A percentile compares a stretch with the other conserved stretches of the same genome.
Conservation (phyloP, 805 yeast genomes). For the Maudiozyma pseudohumilis region DNA sequence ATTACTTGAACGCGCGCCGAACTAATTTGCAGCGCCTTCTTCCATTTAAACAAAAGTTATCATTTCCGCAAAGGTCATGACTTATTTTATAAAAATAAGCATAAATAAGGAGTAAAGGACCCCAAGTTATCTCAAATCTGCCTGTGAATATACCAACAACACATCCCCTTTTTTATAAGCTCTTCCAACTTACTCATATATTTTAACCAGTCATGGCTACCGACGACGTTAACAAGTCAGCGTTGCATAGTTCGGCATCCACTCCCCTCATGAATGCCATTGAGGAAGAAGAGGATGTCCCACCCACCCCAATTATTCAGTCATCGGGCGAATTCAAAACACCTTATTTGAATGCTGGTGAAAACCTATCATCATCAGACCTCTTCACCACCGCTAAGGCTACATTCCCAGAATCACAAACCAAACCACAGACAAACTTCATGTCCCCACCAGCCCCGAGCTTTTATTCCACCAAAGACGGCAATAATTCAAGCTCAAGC, state of each 20-base stretch:
- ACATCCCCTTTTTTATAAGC: too few species aligned
- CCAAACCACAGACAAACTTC: constrained; percentile 9
- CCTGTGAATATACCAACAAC: too few species aligned
- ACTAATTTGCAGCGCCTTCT: too few species aligned
- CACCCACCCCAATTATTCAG: constrained; percentile 6
- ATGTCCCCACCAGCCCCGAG: constrained; percentile 14
- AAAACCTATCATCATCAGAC: constrained; percentile 1
- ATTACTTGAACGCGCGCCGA: too few species aligned
- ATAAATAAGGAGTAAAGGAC: too few species aligned
- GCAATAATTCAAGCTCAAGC: constrained; percentile 28
- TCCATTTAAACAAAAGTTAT: too few species aligned
- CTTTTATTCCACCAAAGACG: constrained; percentile 22
- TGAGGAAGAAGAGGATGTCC: constrained; percentile 19
- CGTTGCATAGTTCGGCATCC: constrained; percentile 2
- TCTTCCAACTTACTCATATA: too few species aligned
- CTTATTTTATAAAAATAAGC: too few species aligned
- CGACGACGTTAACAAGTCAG: constrained; percentile 3
- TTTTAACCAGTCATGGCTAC: too few species aligned
- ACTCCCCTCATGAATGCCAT: constrained; percentile 24
- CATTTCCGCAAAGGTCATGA: too few species aligned
- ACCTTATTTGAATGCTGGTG: constrained; percentile 4
- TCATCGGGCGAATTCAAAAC: constrained; percentile 8
- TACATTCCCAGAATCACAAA: not conserved
- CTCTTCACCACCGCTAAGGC: constrained; percentile 1
- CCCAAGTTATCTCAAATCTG: too few species aligned